Conservation (phyloP, 352 stramenopile genomes). For the Globisporangium barbulae region DNA sequence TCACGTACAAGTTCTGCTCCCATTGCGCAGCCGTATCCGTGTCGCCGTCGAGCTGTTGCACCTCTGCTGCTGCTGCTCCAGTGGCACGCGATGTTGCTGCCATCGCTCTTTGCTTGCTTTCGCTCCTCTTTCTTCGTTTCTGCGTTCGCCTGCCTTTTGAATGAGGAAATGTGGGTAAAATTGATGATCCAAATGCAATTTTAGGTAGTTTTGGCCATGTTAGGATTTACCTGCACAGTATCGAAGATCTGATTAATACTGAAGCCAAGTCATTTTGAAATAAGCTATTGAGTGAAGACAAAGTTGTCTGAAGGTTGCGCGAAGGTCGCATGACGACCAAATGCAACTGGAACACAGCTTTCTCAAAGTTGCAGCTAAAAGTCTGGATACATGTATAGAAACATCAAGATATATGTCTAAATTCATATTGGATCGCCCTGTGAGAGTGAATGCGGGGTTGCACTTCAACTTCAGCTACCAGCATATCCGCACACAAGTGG, state of each 20-base stretch:
- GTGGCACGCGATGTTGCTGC: not conserved
- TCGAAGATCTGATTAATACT: too few species aligned
- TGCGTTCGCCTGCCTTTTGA: too few species aligned
- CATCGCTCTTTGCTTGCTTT: not conserved
- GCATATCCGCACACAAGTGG: not conserved
- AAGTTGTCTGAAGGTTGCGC: not conserved
- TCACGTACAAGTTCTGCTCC: not conserved
- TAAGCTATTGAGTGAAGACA: too few species aligned
- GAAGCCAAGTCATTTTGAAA: too few species aligned
- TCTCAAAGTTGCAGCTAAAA: not conserved
- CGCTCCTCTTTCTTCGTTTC: not conserved
- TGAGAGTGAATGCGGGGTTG: not conserved
- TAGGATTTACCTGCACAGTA: too few species aligned
- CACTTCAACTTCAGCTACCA: slow-evolving; percentile 5
- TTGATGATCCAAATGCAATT: too few species aligned
- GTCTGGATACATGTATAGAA: not conserved
- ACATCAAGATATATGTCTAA: not conserved
- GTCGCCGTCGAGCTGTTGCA: not conserved
- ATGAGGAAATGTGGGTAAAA: too few species aligned
- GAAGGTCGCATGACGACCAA: not conserved
- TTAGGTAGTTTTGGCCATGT: too few species aligned
- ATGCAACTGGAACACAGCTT: not conserved
- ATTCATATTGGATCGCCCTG: not conserved
- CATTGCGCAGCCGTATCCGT: not conserved
- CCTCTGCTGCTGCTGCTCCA: not conserved